Conservation (phyloP, 140 eudicot species). For the Senecio squalidus region DNA sequence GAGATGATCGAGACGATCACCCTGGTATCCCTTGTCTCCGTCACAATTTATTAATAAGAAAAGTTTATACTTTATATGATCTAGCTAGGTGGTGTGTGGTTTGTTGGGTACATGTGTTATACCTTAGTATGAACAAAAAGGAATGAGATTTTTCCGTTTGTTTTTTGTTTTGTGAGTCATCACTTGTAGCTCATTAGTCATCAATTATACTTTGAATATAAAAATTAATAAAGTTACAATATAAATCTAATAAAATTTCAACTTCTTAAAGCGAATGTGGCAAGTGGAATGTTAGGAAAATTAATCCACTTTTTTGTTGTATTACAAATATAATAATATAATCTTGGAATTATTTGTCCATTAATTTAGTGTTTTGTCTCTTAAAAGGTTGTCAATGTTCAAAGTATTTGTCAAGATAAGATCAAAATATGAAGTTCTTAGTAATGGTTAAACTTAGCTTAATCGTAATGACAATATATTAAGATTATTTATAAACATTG, state of each 20-base stretch:
- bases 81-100: too few relatives aligned
- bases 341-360: slow-evolving; percentile 6
- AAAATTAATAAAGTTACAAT: background rate
- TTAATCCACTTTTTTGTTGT: slow-evolving; percentile 14
- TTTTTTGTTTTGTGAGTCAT: too few relatives aligned
- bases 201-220: background rate
- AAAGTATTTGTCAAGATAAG: background rate
- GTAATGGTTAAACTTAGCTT: too few relatives aligned
- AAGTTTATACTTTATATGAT: too few relatives aligned
- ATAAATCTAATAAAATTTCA: background rate
- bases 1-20: too few relatives aligned
- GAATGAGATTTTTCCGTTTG: too few relatives aligned
- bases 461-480: too few relatives aligned
- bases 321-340: background rate
- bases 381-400: slow-evolving; percentile 3
- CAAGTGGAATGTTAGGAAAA: slow-evolving; percentile 23
- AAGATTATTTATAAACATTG: too few relatives aligned
- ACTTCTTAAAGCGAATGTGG: background rate
- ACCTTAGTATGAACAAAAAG: too few relatives aligned
- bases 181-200: background rate
- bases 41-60: too few relatives aligned
- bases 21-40: too few relatives aligned
- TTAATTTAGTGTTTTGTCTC: background rate
- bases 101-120: too few relatives aligned
- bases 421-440: background rate